These are phyloP conservation scores for Teratosphaeria viscida DNA, from an alignment of 2,329 filamentous ascomycete species.

Conservation along the genomic window DNA sequence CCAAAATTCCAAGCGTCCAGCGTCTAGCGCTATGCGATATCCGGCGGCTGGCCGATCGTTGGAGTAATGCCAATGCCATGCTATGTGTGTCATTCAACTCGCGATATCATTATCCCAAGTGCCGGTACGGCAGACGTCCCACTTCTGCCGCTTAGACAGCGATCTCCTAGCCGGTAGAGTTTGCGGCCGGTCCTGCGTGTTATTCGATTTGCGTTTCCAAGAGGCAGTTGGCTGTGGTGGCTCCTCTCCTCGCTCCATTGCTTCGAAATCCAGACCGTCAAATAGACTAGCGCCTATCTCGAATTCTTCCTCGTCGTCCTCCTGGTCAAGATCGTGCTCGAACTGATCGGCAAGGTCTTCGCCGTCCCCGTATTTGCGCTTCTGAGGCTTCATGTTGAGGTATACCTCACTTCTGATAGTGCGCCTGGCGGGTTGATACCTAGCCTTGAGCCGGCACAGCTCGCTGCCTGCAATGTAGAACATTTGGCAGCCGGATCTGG, in stretches of 20 bases:
- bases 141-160: background rate
- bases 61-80: too few species aligned
- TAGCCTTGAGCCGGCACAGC: conserved; percentile 29
- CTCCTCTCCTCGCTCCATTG: background rate
- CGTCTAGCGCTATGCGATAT: too few species aligned
- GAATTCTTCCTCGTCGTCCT: background rate
- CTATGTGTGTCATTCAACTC: background rate
- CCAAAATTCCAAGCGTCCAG: too few species aligned
- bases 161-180: background rate
- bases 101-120: background rate
- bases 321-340: background rate
- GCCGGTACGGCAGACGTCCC: background rate
- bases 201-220: background rate
- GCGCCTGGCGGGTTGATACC: background rate
- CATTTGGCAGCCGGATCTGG: conserved; percentile 19
- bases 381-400: conserved; percentile 2
- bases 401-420: background rate
- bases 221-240: background rate
- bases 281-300: background rate
- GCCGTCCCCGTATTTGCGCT: background rate
- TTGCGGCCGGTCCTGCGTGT: background rate
- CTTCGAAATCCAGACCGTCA: background rate
- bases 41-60: too few species aligned
- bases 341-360: background rate
- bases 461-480: conserved; percentile 32